Percentiles rank a stretch among this genome's conserved stretches.
phyloP scores from a whole-genome alignment of 768 basidiomycete species.

The Macrolepiota fuliginosa region DNA sequence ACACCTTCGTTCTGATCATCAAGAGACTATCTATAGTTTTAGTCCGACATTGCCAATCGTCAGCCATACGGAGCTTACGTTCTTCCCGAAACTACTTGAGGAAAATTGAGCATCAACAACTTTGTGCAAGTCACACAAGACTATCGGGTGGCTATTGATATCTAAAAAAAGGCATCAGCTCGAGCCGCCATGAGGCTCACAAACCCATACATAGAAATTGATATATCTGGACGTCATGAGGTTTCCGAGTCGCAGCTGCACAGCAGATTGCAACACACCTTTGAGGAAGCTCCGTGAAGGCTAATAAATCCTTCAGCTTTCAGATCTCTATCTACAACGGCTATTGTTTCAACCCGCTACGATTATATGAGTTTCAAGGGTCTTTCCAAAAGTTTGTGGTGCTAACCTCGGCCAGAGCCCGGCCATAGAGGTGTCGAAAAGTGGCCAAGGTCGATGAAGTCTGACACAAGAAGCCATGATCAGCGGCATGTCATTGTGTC shows the following conservation, averaged over 20 bases:
- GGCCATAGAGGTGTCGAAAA: constrained; percentile 76
- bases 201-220: constrained; percentile 78
- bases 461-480: constrained; percentile 33
- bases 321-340: constrained; percentile 45
- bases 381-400: neutral
- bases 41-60: neutral
- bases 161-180: constrained; percentile 39
- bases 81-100: constrained; percentile 70
- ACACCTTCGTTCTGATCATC: constrained; percentile 69
- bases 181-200: constrained; percentile 10
- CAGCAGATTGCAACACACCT: constrained; percentile 38
- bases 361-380: neutral
- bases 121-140: constrained; percentile 64
- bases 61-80: constrained; percentile 40
- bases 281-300: constrained; percentile 69
- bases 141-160: constrained; percentile 74
- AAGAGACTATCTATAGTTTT: constrained; percentile 1
- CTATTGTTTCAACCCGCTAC: constrained; percentile 70
- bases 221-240: constrained; percentile 50
- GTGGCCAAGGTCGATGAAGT: constrained; percentile 58
- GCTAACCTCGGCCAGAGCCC: constrained; percentile 65
- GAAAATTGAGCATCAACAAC: constrained; percentile 65
- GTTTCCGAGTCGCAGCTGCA: constrained; percentile 12
- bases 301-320: constrained; percentile 83
- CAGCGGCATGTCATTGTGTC: neutral